Conservation (phyloP, 495 filamentous ascomycete genomes). For the Penicillium fimorum region DNA sequence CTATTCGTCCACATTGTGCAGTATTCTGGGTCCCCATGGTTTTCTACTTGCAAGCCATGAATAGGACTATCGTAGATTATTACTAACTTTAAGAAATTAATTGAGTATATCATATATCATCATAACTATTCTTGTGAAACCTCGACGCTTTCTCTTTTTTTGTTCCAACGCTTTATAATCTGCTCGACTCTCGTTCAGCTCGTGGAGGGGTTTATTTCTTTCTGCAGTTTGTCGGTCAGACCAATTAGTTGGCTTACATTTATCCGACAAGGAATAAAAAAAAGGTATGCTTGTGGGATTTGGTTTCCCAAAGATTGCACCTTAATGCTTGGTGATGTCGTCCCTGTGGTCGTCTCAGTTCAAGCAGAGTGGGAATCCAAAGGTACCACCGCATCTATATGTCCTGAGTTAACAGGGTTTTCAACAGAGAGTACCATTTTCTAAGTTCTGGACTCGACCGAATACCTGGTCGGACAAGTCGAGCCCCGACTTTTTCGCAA, state of each 20-base stretch:
- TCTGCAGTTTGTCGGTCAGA: conserved; percentile 18
- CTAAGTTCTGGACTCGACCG: conserved; percentile 16
- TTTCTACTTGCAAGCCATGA: conserved; percentile 14
- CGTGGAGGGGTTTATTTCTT: conserved; percentile 4
- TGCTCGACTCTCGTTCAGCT: background rate
- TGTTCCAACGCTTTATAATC: conserved; percentile 16
- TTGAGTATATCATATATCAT: conserved; percentile 4
- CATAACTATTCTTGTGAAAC: conserved; percentile 18
- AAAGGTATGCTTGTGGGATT: conserved; percentile 4
- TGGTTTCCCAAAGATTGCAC: background rate
- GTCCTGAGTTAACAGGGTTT: background rate
- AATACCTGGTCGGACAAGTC: conserved; percentile 19
- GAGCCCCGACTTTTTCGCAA: conserved; percentile 24
- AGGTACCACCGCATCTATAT: conserved; percentile 5
- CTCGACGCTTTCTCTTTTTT: conserved; percentile 2
- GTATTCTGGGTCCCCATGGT: conserved; percentile 23
- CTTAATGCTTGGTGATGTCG: conserved; percentile 1
- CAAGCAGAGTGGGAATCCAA: background rate
- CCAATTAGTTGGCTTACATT: conserved; percentile 19
- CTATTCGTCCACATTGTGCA: conserved; percentile 20
- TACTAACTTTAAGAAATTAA: conserved; percentile 13
- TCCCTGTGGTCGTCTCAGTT: background rate
- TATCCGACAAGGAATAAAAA: conserved; percentile 3
- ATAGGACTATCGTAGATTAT: conserved; percentile 8
- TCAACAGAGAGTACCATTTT: conserved; percentile 1